Percentiles rank a stretch among this genome's conserved stretches.
Evolutionary conservation across 371 early-diverging fungal genomes (phyloP).

Genomic region (Syncephalastrum racemosum): DNA sequence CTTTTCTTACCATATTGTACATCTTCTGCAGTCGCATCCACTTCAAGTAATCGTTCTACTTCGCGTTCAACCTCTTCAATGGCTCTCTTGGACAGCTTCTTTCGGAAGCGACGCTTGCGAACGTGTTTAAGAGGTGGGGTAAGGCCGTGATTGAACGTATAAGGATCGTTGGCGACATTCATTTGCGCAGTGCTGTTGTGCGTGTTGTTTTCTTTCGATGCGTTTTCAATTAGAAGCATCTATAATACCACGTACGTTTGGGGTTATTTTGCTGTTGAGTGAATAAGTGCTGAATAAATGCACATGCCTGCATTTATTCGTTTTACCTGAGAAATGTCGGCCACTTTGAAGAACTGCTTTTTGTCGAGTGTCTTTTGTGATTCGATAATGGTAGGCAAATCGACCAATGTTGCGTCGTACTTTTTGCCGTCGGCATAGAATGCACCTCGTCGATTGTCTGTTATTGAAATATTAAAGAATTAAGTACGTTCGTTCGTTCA

Average conservation of each 20-base stretch:
- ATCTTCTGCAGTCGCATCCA: slow-evolving; percentile 80
- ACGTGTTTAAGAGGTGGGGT: slow-evolving; percentile 91
- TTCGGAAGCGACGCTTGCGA: slow-evolving; percentile 86
- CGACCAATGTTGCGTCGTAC: slow-evolving; percentile 76
- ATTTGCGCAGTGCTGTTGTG: too few relatives aligned
- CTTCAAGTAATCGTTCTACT: slow-evolving; percentile 82
- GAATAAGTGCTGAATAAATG: too few relatives aligned
- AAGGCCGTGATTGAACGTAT: slow-evolving; percentile 82
- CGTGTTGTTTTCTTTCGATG: slow-evolving; percentile 9
- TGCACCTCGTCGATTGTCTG: slow-evolving; percentile 73
- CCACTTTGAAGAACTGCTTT: slow-evolving; percentile 96
- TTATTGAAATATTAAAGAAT: background rate
- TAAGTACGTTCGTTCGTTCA: background rate
- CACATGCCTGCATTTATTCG: slow-evolving; percentile 6
- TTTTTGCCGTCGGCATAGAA: slow-evolving; percentile 61
- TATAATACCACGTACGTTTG: too few relatives aligned
- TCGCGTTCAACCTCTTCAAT: slow-evolving; percentile 91
- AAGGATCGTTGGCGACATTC: slow-evolving; percentile 42
- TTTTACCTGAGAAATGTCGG: slow-evolving; percentile 93
- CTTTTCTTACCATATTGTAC: slow-evolving; percentile 60
- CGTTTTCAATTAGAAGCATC: slow-evolving; percentile 65
- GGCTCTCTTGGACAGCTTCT: slow-evolving; percentile 81
- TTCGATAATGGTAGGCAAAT: slow-evolving; percentile 96
- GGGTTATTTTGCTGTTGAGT: too few relatives aligned
- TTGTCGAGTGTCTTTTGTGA: slow-evolving; percentile 94